These are phyloP conservation scores for Suillus discolor DNA, from an alignment of 768 basidiomycete species.

Conservation along the genomic window DNA sequence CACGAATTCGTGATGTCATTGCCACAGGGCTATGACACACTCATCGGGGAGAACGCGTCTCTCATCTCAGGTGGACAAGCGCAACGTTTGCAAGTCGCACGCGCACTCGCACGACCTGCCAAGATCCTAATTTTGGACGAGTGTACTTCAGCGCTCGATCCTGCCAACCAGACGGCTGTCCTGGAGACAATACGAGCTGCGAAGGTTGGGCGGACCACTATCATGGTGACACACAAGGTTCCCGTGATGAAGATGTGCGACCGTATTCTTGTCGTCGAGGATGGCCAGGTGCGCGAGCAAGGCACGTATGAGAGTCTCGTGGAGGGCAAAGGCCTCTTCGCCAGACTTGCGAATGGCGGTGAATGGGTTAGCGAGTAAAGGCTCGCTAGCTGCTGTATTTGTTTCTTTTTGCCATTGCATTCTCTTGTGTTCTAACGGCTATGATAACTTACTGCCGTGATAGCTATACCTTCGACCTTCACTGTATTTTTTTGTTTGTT, in stretches of 20 bases:
- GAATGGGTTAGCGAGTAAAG: slow-evolving; percentile 53
- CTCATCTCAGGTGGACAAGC: slow-evolving; percentile 94
- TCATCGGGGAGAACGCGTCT: slow-evolving; percentile 89
- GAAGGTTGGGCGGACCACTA: slow-evolving; percentile 73
- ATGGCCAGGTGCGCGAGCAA: slow-evolving; percentile 78
- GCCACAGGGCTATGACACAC: slow-evolving; percentile 84
- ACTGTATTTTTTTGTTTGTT: slow-evolving; percentile 2
- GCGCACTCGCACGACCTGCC: slow-evolving; percentile 78
- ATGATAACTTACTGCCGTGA: background rate
- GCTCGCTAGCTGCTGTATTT: background rate
- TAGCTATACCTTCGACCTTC: slow-evolving; percentile 13
- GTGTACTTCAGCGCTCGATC: slow-evolving; percentile 91
- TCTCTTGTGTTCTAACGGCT: slow-evolving; percentile 5
- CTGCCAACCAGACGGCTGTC: slow-evolving; percentile 80
- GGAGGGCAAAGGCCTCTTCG: slow-evolving; percentile 69
- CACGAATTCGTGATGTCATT: slow-evolving; percentile 85
- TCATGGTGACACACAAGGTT: slow-evolving; percentile 94
- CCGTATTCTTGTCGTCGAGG: slow-evolving; percentile 76
- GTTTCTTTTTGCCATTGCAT: background rate
- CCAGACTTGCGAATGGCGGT: slow-evolving; percentile 75
- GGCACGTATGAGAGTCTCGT: slow-evolving; percentile 76
- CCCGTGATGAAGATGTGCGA: slow-evolving; percentile 93
- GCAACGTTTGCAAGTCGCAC: slow-evolving; percentile 89
- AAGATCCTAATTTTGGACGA: slow-evolving; percentile 88
- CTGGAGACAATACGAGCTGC: slow-evolving; percentile 72